These are phyloP conservation scores for Geopyxis carbonaria DNA, from an alignment of 495 filamentous ascomycete species.

Conservation along the genomic window DNA sequence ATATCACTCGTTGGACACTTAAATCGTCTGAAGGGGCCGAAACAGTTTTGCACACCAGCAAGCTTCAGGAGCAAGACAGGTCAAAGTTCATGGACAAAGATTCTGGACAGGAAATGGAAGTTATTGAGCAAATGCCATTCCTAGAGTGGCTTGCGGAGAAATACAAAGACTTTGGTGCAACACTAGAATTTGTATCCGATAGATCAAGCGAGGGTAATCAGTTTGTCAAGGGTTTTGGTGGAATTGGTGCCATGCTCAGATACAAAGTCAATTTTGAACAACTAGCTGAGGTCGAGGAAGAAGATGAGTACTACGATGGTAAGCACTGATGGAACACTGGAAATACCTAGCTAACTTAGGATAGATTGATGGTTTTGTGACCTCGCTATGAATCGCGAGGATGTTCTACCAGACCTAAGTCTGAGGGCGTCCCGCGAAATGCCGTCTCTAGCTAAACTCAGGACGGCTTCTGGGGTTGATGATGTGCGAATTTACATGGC, in stretches of 20 bases:
- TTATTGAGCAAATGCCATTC: slow-evolving; percentile 69
- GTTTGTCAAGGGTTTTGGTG: slow-evolving; percentile 98
- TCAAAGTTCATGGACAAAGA: slow-evolving; percentile 85
- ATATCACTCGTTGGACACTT: slow-evolving; percentile 76
- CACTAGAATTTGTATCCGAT: slow-evolving; percentile 95
- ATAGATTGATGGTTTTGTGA: slow-evolving; percentile 25
- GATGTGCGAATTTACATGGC: neutral
- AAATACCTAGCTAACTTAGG: neutral
- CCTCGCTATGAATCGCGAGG: slow-evolving; percentile 24
- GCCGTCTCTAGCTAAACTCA: neutral
- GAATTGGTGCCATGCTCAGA: slow-evolving; percentile 87
- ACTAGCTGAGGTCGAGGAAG: slow-evolving; percentile 80
- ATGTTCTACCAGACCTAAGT: slow-evolving; percentile 22
- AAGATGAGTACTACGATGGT: slow-evolving; percentile 98
- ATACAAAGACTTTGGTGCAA: slow-evolving; percentile 92
- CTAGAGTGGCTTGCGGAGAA: slow-evolving; percentile 96
- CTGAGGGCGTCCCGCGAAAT: slow-evolving; percentile 24
- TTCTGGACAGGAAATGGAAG: slow-evolving; percentile 91
- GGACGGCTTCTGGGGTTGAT: neutral
- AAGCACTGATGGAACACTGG: too few relatives aligned
- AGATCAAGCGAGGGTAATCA: slow-evolving; percentile 94
- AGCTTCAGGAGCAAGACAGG: slow-evolving; percentile 63
- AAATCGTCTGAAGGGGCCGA: slow-evolving; percentile 57
- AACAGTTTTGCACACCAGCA: slow-evolving; percentile 70
- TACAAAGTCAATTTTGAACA: slow-evolving; percentile 99